These are phyloP conservation scores for Cercospora zeina DNA, from an alignment of 2,329 filamentous ascomycete species.

Conservation along the genomic window DNA sequence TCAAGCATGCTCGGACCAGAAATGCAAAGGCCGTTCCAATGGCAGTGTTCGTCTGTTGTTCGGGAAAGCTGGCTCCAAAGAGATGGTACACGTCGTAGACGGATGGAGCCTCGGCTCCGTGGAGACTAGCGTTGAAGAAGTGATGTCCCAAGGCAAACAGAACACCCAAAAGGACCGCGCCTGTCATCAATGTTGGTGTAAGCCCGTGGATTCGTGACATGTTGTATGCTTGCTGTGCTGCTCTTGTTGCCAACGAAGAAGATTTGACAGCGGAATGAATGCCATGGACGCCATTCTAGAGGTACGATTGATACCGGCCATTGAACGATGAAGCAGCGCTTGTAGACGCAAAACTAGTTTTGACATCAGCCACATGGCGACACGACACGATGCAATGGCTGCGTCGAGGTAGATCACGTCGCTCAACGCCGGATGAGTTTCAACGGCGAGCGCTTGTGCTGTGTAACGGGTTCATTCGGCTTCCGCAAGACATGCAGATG, in stretches of 20 bases:
- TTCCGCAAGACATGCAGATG: background rate
- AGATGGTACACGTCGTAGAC: conserved; percentile 4
- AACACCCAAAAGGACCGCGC: background rate
- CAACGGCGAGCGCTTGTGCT: background rate
- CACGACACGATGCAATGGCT: background rate
- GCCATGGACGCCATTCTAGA: background rate
- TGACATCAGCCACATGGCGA: background rate
- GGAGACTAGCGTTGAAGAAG: background rate
- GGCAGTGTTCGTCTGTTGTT: conserved; percentile 14
- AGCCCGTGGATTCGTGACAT: conserved; percentile 4
- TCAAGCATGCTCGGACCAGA: conserved; percentile 7
- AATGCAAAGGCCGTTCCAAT: conserved; percentile 14
- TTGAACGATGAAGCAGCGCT: background rate
- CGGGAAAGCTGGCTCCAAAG: background rate
- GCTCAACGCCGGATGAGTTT: background rate
- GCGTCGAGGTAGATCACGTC: background rate
- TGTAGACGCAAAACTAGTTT: background rate
- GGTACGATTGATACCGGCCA: background rate
- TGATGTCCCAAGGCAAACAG: conserved; percentile 8
- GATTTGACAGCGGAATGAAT: background rate
- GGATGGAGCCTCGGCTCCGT: background rate
- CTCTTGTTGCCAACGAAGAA: background rate
- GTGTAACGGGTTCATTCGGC: background rate
- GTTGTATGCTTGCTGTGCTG: background rate
- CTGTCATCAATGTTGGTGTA: conserved; percentile 8